phyloP scores from a whole-genome alignment of 495 filamentous ascomycete genomes.

The Neurospora sp. region DNA sequence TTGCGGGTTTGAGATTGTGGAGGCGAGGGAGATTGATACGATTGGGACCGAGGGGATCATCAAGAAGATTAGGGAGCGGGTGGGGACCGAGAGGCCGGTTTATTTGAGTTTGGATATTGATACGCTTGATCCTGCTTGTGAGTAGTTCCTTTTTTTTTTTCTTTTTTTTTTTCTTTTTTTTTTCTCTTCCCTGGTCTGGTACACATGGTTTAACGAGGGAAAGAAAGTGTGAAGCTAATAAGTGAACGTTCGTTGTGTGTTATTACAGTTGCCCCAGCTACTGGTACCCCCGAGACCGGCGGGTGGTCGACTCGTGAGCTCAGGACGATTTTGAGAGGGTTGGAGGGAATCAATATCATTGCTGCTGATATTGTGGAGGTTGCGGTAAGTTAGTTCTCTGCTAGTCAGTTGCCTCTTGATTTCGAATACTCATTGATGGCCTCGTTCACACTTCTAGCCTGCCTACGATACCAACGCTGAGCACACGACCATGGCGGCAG shows the following conservation, averaged over 20 bases:
- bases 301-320: conserved; percentile 70
- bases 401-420: not conserved
- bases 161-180: conserved; percentile 5
- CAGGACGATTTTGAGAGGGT: conserved; percentile 58
- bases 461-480: conserved; percentile 83
- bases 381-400: conserved; percentile 23
- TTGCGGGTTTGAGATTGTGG: conserved; percentile 63
- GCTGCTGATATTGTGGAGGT: conserved; percentile 82
- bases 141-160: not conserved
- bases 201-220: not conserved
- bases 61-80: conserved; percentile 31
- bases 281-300: conserved; percentile 53
- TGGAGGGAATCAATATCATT: conserved; percentile 62
- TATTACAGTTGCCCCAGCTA: conserved; percentile 16
- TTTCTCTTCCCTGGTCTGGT: not conserved
- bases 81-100: conserved; percentile 56
- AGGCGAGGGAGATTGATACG: conserved; percentile 64
- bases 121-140: conserved; percentile 55
- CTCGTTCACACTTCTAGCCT: conserved; percentile 35
- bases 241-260: not conserved
- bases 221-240: not conserved
- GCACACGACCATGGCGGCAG: conserved; percentile 75
- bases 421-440: not conserved
- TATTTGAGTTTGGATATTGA: conserved; percentile 74
- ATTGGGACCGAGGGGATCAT: conserved; percentile 48